A percentile compares a stretch with the other conserved stretches of the same genome.
Conservation (phyloP, 2,329 filamentous ascomycete species). For the Acrocalymma vagum region DNA sequence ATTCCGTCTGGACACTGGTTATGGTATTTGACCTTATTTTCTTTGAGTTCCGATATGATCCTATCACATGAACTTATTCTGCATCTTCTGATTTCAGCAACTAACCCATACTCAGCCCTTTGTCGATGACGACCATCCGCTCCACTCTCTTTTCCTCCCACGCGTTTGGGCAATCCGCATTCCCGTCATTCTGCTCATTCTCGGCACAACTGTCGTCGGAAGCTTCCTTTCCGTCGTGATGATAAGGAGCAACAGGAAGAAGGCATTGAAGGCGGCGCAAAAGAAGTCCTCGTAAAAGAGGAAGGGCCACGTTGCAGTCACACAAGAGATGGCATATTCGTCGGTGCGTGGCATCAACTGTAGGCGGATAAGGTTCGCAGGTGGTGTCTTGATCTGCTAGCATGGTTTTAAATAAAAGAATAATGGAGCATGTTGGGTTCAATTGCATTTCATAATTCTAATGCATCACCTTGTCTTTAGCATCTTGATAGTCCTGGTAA, state of each 20-base stretch:
- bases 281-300: constrained; percentile 74
- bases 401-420: no score
- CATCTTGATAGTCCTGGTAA: no score
- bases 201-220: constrained; percentile 92
- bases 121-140: constrained; percentile 91
- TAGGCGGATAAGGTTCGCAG: no score
- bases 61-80: no score
- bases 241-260: constrained; percentile 99
- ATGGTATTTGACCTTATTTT: constrained; percentile 72
- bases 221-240: constrained; percentile 97
- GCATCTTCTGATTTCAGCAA: not conserved
- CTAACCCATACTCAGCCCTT: constrained; percentile 73
- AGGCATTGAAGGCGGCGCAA: constrained; percentile 91
- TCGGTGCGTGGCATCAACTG: constrained; percentile 12
- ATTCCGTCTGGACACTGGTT: constrained; percentile 95
- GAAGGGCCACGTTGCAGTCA: constrained; percentile 14
- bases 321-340: constrained; percentile 5
- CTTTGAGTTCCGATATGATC: no score
- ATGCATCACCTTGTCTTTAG: no score
- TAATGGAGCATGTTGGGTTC: no score
- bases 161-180: constrained; percentile 99
- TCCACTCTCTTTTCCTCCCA: constrained; percentile 94
- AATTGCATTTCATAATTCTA: no score
- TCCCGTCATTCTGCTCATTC: constrained; percentile 92
- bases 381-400: no score